These are phyloP conservation scores for Erodium trifolium DNA, from an alignment of 441 rosid species.

Conservation along the genomic window DNA sequence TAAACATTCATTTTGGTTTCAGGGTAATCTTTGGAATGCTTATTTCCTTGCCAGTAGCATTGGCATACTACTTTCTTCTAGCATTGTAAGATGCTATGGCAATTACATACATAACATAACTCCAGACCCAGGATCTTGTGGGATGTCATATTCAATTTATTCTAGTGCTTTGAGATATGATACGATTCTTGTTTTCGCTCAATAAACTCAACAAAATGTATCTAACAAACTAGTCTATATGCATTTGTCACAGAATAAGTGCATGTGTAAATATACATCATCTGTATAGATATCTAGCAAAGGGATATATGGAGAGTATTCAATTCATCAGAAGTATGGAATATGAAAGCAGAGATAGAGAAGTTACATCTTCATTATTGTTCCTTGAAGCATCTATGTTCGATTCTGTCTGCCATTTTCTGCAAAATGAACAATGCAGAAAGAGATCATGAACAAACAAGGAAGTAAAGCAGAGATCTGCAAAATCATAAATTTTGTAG, in stretches of 20 bases:
- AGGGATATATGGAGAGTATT: background rate
- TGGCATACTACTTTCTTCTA: conserved; percentile 67
- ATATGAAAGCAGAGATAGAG: background rate
- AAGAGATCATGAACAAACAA: background rate
- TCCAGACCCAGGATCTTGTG: conserved; percentile 11
- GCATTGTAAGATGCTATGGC: conserved; percentile 22
- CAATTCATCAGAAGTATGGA: background rate
- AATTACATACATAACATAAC: background rate
- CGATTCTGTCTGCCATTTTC: background rate
- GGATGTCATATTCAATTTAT: conserved; percentile 14
- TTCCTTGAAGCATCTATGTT: background rate
- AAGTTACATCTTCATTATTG: conserved; percentile 3
- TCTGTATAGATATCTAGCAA: background rate
- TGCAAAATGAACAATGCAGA: background rate
- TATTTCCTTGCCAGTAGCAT: conserved; percentile 56
- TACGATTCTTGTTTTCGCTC: background rate
- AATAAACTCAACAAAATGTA: background rate
- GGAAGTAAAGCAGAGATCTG: too few relatives aligned
- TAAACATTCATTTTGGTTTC: conserved; percentile 18
- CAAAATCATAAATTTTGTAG: too few relatives aligned
- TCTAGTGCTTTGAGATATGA: background rate
- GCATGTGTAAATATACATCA: background rate
- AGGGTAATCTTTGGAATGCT: conserved; percentile 82
- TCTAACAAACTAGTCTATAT: conserved; percentile 1
- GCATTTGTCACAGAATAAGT: background rate